Evolutionary conservation across 2,329 filamentous ascomycete species (phyloP).

Genomic region (Nakataea oryzae): DNA sequence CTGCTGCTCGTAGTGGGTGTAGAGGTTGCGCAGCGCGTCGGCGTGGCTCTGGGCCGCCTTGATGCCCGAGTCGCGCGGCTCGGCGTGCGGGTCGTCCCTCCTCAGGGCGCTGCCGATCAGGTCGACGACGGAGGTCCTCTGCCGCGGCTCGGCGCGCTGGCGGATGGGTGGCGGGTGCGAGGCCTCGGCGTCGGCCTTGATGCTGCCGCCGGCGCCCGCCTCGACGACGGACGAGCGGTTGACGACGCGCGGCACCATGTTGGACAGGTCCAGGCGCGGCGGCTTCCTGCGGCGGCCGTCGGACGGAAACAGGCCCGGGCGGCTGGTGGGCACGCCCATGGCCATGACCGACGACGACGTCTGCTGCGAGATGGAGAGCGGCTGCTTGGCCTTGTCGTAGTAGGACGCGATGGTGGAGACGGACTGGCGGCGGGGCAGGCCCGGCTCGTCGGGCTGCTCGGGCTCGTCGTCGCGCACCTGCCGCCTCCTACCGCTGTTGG

Average conservation of each 20-base stretch:
- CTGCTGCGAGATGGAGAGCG: constrained; percentile 47
- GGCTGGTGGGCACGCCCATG: constrained; percentile 38
- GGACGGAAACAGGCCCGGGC: constrained; percentile 24
- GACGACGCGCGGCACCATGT: constrained; percentile 23
- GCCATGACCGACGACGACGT: constrained; percentile 49
- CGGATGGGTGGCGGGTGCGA: background rate
- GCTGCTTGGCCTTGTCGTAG: constrained; percentile 46
- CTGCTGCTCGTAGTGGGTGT: constrained; percentile 49
- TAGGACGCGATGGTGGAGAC: constrained; percentile 45
- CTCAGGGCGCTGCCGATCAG: background rate
- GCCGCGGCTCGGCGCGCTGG: background rate
- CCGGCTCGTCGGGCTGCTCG: constrained; percentile 28
- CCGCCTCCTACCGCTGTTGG: constrained; percentile 10
- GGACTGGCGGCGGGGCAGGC: constrained; percentile 36
- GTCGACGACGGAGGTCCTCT: background rate
- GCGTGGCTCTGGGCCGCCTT: background rate
- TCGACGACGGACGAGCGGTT: background rate
- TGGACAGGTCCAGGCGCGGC: constrained; percentile 36
- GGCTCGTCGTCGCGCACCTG: constrained; percentile 14
- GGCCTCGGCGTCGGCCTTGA: background rate
- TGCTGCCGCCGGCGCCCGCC: background rate
- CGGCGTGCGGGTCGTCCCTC: constrained; percentile 7
- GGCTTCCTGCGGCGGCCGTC: constrained; percentile 37
- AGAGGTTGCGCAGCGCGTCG: constrained; percentile 35
- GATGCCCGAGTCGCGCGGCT: constrained; percentile 15